Evolutionary conservation across 345 rosid species (phyloP).

Genomic region (Pistacia atlantica): DNA sequence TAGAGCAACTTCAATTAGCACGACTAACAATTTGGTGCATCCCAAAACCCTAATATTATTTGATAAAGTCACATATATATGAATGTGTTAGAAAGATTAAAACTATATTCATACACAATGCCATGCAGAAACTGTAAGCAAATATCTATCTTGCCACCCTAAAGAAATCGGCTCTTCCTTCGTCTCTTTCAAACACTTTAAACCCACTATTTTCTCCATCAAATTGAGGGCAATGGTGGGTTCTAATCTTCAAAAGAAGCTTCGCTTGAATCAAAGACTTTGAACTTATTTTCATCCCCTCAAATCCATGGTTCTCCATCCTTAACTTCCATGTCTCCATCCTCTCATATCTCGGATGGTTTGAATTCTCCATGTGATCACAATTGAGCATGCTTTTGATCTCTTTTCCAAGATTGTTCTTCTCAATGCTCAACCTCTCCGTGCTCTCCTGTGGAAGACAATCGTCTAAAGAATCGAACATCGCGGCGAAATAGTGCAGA

Average conservation of each 20-base stretch:
- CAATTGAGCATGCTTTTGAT: slow-evolving; percentile 53
- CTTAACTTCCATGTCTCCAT: slow-evolving; percentile 65
- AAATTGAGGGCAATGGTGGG: slow-evolving; percentile 46
- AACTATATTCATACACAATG: slow-evolving; percentile 35
- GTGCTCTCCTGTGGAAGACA: slow-evolving; percentile 56
- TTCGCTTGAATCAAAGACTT: slow-evolving; percentile 67
- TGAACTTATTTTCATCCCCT: slow-evolving; percentile 52
- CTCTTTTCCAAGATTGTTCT: slow-evolving; percentile 60
- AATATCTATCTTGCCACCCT: slow-evolving; percentile 65
- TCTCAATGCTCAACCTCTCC: slow-evolving; percentile 60
- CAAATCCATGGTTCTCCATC: slow-evolving; percentile 64
- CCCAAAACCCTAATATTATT: not conserved
- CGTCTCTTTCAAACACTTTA: slow-evolving; percentile 53
- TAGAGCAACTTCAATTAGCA: no score
- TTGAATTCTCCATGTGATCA: slow-evolving; percentile 21
- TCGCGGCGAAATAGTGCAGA: slow-evolving; percentile 63
- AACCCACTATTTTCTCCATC: slow-evolving; percentile 58
- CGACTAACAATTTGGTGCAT: not conserved
- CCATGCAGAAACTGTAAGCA: slow-evolving; percentile 71
- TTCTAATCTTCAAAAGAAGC: slow-evolving; percentile 57
- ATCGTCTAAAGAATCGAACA: slow-evolving; percentile 73
- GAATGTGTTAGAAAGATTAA: slow-evolving; percentile 25
- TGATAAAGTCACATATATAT: not conserved
- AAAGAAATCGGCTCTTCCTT: slow-evolving; percentile 53
- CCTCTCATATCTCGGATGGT: slow-evolving; percentile 41